Evolutionary conservation across 2,329 filamentous ascomycete species (phyloP).

Genomic region (Aspergillus neoniger): DNA sequence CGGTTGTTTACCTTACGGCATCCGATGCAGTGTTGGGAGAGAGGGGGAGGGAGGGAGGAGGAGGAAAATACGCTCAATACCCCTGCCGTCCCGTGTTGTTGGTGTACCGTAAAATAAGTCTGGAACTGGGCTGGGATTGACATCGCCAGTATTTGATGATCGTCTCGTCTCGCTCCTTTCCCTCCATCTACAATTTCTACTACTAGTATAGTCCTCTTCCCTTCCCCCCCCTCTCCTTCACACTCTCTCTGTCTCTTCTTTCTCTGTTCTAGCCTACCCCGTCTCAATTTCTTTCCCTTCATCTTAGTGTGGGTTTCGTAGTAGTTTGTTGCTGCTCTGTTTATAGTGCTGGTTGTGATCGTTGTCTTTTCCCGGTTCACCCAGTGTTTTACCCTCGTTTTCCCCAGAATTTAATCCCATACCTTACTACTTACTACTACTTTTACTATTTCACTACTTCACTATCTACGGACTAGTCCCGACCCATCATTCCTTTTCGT

Average conservation of each 20-base stretch:
- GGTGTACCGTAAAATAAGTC: not conserved
- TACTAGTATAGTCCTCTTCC: not conserved
- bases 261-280: not conserved
- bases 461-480: not conserved
- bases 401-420: slow-evolving; percentile 5
- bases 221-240: slow-evolving; percentile 10
- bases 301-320: not conserved
- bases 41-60: too few relatives aligned
- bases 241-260: slow-evolving; percentile 9
- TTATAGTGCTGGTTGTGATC: not conserved
- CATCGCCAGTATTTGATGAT: slow-evolving; percentile 6
- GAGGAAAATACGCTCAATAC: not conserved
- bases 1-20: too few relatives aligned
- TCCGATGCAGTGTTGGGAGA: too few relatives aligned
- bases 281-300: not conserved
- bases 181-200: slow-evolving; percentile 1
- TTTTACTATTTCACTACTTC: not conserved
- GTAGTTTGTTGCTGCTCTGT: not conserved
- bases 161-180: slow-evolving; percentile 11
- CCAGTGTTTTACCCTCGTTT: not conserved
- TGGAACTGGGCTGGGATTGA: not conserved
- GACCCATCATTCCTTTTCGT: slow-evolving; percentile 3
- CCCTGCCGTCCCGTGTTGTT: not conserved
- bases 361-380: not conserved
- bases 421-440: not conserved